Evolutionary conservation across 2,329 filamentous ascomycete genomes (phyloP).

Genomic region (Nothomitra cinnamomea): DNA sequence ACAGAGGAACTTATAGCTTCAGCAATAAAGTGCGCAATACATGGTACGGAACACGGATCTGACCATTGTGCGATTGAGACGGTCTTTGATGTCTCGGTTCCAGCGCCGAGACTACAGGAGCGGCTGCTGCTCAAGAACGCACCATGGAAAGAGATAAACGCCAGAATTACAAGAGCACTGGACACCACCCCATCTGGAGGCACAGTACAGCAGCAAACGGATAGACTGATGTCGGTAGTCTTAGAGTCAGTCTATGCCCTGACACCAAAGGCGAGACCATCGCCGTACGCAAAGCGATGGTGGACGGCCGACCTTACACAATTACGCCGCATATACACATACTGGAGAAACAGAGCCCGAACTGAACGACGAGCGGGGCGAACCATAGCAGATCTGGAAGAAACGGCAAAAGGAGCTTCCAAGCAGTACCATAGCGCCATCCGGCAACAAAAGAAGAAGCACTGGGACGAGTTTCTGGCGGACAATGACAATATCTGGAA

Average conservation of each 20-base stretch:
- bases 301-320: neutral
- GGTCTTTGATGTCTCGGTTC: neutral
- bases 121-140: neutral
- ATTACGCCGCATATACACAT: slow-evolving; percentile 5
- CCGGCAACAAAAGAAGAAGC: no score
- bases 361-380: no score
- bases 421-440: no score
- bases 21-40: no score
- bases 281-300: neutral
- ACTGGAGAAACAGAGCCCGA: no score
- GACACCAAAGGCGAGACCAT: neutral
- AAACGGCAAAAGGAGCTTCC: no score
- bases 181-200: neutral
- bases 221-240: neutral
- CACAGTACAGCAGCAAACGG: neutral
- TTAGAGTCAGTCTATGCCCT: neutral
- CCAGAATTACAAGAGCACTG: no score
- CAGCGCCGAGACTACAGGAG: neutral
- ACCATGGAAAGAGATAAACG: no score
- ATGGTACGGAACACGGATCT: neutral
- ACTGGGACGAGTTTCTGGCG: slow-evolving; percentile 16
- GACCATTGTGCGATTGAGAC: neutral
- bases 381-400: no score
- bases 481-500: slow-evolving; percentile 18
- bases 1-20: no score